Base-by-base conservation (phyloP, 108 stramenopile species). In the Stephanodiscus triporus region DNA sequence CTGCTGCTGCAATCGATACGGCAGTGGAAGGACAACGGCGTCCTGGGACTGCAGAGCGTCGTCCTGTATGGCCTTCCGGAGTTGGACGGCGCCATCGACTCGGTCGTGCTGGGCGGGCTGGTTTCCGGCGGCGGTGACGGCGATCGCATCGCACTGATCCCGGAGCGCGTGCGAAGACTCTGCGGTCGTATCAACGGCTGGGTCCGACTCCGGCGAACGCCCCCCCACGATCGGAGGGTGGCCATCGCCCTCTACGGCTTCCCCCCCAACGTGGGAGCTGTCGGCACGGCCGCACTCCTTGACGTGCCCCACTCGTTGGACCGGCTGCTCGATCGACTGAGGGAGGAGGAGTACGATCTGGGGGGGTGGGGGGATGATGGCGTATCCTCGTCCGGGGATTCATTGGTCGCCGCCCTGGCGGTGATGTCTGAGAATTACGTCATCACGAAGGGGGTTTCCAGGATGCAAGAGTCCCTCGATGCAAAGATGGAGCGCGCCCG, bases 221-320 rank as follows among this genome's bases (percentile, higher is more conserved):
- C 85, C 9, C 72, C 71, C 0, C 49, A 61, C 27, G 85, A 90
- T 24, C 75, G 86, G 61, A 84, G 72, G 38, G 40, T 95, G 55
- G 80, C 87, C 26, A 85, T 95, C n/a, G 55, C 87, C 48, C 22
- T 91, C 1, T 95, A 92, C 83, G 94, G 94, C 1, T 95, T 95
- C 60, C 94, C 94, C 24, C 94, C 94, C 7, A 95, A 92, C 63
- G 91, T 93, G 19, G 94, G 94, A 22, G 94, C 94, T 14, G 90
- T 93, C 13, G 94, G 94, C 19, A 95, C 94, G 9, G 94, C 94
- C 2, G 94, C 94, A 29, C 67, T 95, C 50, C 60, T 95, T 45
- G 91, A 95, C 60, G 94, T 95, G 13, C 94, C 94, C 0, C 62
- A 74, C 62, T 91, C 90, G 1, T 58, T 90, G 2, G 87, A 90